Evolutionary conservation across 2,329 filamentous ascomycete genomes (phyloP), one percentile per base, ranked within the genome.

Genomic region (Chaetomiaceae sp.): DNA sequence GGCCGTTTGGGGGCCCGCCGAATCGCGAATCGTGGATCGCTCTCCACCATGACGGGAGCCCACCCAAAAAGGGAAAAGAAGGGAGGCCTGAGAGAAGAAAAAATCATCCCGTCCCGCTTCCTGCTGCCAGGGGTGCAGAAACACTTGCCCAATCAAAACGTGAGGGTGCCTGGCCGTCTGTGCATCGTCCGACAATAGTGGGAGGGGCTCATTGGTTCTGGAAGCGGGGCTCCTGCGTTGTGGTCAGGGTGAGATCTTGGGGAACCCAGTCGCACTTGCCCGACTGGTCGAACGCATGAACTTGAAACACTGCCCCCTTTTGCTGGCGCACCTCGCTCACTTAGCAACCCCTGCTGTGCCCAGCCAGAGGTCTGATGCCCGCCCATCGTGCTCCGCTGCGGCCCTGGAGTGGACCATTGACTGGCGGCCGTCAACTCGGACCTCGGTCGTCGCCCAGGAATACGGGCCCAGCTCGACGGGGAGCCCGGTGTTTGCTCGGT

Each of bases 301-400:
- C 48, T 45, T 58, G 56, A 58, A 58, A 58, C 56, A 47, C 36
- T 14, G 38, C 48, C 54, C 48, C 48, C 44, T 54, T 50, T 32
- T 44, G 33, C n/a, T 39, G n/a, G n/a, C n/a, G n/a, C n/a, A n/a
- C n/a, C n/a, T n/a, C n/a, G n/a, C n/a, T 43, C 27, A 38, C 35
- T 35, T 44, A 39, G 22, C 24, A 11, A 18, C 17, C 49, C 42
- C 26, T 27, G 36, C 38, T 32, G 14, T 20, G 45, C 42, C 24
- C 36, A 43, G 32, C 35, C 38, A 29, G 32, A 35, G 12, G 6
- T 12, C 30, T 17, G 6, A 24, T 24, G 22, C 22, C 22, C 6
- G 5, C 9, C 22, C 22, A 9, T 9, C 22, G 6, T 5, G 22
- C 32, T 30, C 24, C 48, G 43, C 43, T 20, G 32, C 34, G 40